phyloP scores from a whole-genome alignment of 2,329 filamentous ascomycete species.

The Colletotrichum musicola region DNA sequence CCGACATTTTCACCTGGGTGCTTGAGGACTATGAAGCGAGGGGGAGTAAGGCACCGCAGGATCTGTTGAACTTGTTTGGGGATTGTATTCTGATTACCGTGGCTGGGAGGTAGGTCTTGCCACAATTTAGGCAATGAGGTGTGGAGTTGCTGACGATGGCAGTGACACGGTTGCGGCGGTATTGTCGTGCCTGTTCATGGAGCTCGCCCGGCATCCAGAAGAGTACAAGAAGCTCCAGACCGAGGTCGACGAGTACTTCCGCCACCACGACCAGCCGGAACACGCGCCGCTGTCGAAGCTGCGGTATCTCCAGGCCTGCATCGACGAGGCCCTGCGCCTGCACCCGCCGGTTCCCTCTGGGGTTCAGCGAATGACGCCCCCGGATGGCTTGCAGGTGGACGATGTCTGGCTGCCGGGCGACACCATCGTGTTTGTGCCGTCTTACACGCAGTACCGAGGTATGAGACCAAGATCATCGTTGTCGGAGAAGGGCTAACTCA shows the following conservation, averaged over 20 bases:
- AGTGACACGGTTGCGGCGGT: constrained; percentile 37
- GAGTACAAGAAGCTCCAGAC: constrained; percentile 10
- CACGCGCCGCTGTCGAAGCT: constrained; percentile 40
- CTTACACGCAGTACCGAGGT: constrained; percentile 42
- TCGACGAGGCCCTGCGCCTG: constrained; percentile 55
- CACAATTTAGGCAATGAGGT: too few relatives aligned
- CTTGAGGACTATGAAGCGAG: constrained; percentile 43
- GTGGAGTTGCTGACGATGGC: background rate
- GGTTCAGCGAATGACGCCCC: constrained; percentile 50
- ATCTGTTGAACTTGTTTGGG: constrained; percentile 42
- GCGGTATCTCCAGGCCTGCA: constrained; percentile 48
- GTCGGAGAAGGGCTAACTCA: constrained; percentile 39
- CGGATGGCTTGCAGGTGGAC: constrained; percentile 50
- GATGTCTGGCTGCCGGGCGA: constrained; percentile 50
- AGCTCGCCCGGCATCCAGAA: constrained; percentile 28
- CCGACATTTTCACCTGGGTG: constrained; percentile 49
- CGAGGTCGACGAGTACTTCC: constrained; percentile 39
- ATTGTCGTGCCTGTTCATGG: constrained; percentile 34
- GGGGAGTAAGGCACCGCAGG: constrained; percentile 37
- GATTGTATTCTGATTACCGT: constrained; percentile 46
- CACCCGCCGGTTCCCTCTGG: constrained; percentile 51
- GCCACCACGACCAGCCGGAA: constrained; percentile 27
- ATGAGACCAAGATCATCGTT: too few relatives aligned
- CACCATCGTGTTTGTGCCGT: constrained; percentile 49
- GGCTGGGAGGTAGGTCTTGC: constrained; percentile 46